A percentile compares a stretch with the other conserved stretches of the same genome.
These are phyloP conservation scores for Cyberlindnera americana DNA, from an alignment of 805 yeast genomes.

Conservation along the genomic window DNA sequence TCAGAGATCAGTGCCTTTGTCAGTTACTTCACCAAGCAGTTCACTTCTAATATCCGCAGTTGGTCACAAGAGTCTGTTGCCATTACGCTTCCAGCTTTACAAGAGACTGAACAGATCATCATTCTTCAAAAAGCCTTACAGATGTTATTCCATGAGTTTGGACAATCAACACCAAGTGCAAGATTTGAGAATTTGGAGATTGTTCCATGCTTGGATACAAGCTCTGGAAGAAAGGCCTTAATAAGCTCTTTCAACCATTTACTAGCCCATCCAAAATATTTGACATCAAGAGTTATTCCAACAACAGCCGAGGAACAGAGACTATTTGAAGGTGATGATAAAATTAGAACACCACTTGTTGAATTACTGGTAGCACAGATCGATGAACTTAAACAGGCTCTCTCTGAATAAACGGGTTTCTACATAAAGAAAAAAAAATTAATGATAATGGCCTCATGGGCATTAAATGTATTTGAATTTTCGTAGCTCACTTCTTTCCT, in stretches of 20 bases:
- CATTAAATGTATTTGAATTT: too few relatives aligned
- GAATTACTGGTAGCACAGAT: slow-evolving; percentile 47
- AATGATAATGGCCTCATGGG: too few relatives aligned
- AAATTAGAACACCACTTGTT: slow-evolving; percentile 38
- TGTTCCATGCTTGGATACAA: slow-evolving; percentile 61
- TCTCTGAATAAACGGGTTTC: slow-evolving; percentile 4
- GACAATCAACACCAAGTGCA: slow-evolving; percentile 28
- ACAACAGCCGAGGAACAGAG: slow-evolving; percentile 64
- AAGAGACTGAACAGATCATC: slow-evolving; percentile 68
- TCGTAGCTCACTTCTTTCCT: slow-evolving; percentile 9
- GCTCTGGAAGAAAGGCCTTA: slow-evolving; percentile 56
- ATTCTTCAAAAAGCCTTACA: slow-evolving; percentile 57
- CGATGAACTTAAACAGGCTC: slow-evolving; percentile 45
- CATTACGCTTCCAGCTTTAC: slow-evolving; percentile 45
- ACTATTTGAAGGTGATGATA: slow-evolving; percentile 46
- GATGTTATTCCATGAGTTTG: slow-evolving; percentile 49
- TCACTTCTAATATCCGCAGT: slow-evolving; percentile 54
- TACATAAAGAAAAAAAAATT: too few relatives aligned
- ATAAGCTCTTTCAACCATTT: slow-evolving; percentile 63
- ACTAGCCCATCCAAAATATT: slow-evolving; percentile 81
- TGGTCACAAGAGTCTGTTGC: slow-evolving; percentile 64
- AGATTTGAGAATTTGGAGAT: slow-evolving; percentile 27
- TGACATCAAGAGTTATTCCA: slow-evolving; percentile 64
- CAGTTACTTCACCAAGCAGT: slow-evolving; percentile 60
- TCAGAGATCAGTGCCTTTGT: slow-evolving; percentile 66